A percentile compares a stretch with the other conserved stretches of the same genome.
phyloP scores from a whole-genome alignment of 2,329 filamentous ascomycete genomes.

The Tolypocladium tropicale region DNA sequence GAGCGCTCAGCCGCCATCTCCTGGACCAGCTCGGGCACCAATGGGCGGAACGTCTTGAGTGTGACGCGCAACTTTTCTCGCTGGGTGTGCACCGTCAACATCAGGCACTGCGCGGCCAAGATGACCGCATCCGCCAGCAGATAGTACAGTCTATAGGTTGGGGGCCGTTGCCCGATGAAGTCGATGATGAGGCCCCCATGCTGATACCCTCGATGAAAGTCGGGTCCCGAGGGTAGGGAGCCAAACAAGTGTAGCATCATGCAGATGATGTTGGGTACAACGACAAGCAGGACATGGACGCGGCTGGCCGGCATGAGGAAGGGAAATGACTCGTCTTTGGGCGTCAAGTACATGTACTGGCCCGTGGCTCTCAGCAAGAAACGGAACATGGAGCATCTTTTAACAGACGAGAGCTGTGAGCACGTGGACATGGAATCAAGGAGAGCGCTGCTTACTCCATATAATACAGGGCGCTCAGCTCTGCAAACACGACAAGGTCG shows the following conservation, averaged over 20 bases:
- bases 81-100: constrained; percentile 53
- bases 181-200: constrained; percentile 59
- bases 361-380: constrained; percentile 47
- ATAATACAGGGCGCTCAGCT: constrained; percentile 57
- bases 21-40: constrained; percentile 17
- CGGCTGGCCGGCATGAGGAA: constrained; percentile 45
- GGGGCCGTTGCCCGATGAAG: constrained; percentile 56
- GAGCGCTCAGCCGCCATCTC: constrained; percentile 17
- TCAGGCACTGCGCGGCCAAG: constrained; percentile 48
- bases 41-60: constrained; percentile 28
- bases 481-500: constrained; percentile 53
- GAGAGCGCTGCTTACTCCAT: constrained; percentile 46
- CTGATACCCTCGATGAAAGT: constrained; percentile 53
- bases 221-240: constrained; percentile 45
- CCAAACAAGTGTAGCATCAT: constrained; percentile 48
- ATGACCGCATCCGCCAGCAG: constrained; percentile 46
- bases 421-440: neutral
- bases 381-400: constrained; percentile 54
- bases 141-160: constrained; percentile 44
- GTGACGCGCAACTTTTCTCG: constrained; percentile 44
- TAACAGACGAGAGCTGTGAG: neutral
- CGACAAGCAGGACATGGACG: constrained; percentile 46
- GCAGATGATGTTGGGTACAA: constrained; percentile 50
- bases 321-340: constrained; percentile 46
- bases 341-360: constrained; percentile 55